Base-by-base conservation (phyloP, 1,284 basidiomycete species). In the Tilletia horrida region DNA sequence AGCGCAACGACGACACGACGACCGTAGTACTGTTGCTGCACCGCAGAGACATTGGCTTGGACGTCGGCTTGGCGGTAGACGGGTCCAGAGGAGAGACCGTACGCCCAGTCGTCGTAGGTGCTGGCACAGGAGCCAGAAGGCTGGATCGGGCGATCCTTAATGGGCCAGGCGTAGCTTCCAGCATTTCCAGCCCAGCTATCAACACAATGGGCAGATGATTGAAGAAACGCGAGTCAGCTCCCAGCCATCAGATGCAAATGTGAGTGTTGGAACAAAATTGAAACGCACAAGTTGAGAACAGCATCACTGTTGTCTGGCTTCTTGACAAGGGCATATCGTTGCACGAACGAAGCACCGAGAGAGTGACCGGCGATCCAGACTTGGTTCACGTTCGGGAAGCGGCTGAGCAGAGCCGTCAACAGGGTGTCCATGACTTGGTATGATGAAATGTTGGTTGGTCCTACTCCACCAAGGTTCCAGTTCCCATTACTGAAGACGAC, bases 131-230 rank as follows among this genome's bases (percentile, higher is more conserved):
- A 14, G 13, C 62, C 55, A 9, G 35, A 47, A 21, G 66, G 63
- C 23, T 23, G 29, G n/a, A 68, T 48, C 11, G 67, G 67, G 18
- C 67, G 52, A n/a, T 45, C 29, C n/a, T 45, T 29, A 16, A 50
- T 47, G 18, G 68, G 66, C 66, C 66, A 70, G 21, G 67, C 67
- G 61, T 70, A 70, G 11, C 50, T 52, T 21, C 73, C 73, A 21
- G 72, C 70, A 50, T 73, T 72, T 18, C 73, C 73, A 16, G 69
- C 31, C 73, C 73, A 75, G 57, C 50, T 55, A 25, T 55, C 2
- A 7, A 55, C 4, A 18, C 4, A 48, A n/a, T n/a, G 43, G 35
- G 11, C 21, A 48, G 45, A 48, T 18, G 18, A 18, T 4, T 23
- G 4, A n/a, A 6, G 18, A n/a, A n/a, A n/a, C n/a, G n/a, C n/a